phyloP scores from a whole-genome alignment of 2,329 filamentous ascomycete genomes.

The Calcarisporium arbuscula region DNA sequence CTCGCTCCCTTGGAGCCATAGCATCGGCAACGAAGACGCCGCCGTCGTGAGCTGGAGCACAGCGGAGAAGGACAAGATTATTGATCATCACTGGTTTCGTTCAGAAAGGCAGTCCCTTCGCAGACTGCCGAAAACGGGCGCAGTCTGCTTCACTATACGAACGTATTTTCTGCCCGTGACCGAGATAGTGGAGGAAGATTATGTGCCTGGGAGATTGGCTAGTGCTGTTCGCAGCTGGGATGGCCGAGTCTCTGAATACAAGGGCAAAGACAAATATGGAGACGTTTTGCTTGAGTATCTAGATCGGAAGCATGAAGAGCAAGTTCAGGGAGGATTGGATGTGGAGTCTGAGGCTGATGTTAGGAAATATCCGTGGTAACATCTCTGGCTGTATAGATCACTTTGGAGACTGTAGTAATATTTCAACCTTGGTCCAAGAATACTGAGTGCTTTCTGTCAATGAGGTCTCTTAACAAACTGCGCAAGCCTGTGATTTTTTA shows the following conservation, averaged over 20 bases:
- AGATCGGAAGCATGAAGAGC: slow-evolving; percentile 67
- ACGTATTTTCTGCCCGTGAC: slow-evolving; percentile 73
- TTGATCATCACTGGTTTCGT: slow-evolving; percentile 70
- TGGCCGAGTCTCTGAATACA: slow-evolving; percentile 69
- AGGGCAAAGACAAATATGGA: slow-evolving; percentile 68
- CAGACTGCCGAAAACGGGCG: slow-evolving; percentile 51
- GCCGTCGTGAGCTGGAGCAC: slow-evolving; percentile 64
- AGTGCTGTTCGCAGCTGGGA: slow-evolving; percentile 78
- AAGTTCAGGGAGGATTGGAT: slow-evolving; percentile 61
- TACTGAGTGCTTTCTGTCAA: not conserved
- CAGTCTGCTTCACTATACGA: slow-evolving; percentile 67
- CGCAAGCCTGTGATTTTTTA: not conserved
- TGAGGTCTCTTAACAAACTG: not conserved
- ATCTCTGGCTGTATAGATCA: too few relatives aligned
- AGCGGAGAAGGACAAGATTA: slow-evolving; percentile 65
- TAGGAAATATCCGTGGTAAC: slow-evolving; percentile 54
- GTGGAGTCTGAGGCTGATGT: slow-evolving; percentile 53
- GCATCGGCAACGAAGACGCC: slow-evolving; percentile 68
- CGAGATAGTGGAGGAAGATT: slow-evolving; percentile 62
- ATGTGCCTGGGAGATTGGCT: slow-evolving; percentile 71
- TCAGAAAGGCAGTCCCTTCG: slow-evolving; percentile 68
- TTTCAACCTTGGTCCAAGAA: too few relatives aligned
- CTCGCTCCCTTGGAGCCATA: slow-evolving; percentile 65
- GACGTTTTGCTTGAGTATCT: slow-evolving; percentile 71
- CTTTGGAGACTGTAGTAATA: too few relatives aligned